Evolutionary conservation across 768 basidiomycete species (phyloP), one percentile per base, ranked within the genome.

Genomic region (Lactarius sanguifluus): DNA sequence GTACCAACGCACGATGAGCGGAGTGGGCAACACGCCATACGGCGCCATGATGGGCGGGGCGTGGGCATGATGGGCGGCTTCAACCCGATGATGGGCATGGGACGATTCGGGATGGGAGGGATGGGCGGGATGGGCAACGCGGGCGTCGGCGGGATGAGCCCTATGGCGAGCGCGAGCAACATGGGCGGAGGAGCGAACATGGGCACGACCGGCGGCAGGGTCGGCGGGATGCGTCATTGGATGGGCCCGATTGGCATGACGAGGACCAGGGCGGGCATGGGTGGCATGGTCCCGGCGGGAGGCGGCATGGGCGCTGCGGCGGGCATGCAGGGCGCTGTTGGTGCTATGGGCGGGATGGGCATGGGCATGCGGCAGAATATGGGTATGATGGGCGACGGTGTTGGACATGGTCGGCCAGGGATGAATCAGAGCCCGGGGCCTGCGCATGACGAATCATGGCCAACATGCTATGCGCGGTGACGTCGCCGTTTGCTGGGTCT

Each of bases 1-100:
- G 65, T 98, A 97, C 78, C 93, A 95, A 41, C 90, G 94, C 69
- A 98, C 98, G 96, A 90, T 93, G 82, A 87, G 89, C 74, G 90
- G 92, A 80, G 85, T 91, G 57, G 84, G 85, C 45, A 86, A 80
- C 45, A 86, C 80, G 0, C 83, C 82, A 3, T 73, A 70, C 34
- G 59, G 61, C 25, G 73, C 64, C 32, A 69, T 65, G 64, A 78
- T 78, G 63, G 71, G 79, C 76, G 77, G 76, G 78, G 74, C 1
- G 77, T 79, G 75, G 62, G 64, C 16, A 69, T 66, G 64, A 71
- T 71, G 68, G 62, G 64, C 6, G 57, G 57, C 20, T 69, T 69
- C 59, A 69, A 69, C 36, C 70, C 68, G 0, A 69, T 69, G 67
- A 81, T 80, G 69, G 78, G 76, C 3, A 45, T 45, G 43, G 78